Percentiles rank a stretch among this genome's conserved stretches.
phyloP scores from a whole-genome alignment of 139 green algal species.

The Asterochloris erici region DNA sequence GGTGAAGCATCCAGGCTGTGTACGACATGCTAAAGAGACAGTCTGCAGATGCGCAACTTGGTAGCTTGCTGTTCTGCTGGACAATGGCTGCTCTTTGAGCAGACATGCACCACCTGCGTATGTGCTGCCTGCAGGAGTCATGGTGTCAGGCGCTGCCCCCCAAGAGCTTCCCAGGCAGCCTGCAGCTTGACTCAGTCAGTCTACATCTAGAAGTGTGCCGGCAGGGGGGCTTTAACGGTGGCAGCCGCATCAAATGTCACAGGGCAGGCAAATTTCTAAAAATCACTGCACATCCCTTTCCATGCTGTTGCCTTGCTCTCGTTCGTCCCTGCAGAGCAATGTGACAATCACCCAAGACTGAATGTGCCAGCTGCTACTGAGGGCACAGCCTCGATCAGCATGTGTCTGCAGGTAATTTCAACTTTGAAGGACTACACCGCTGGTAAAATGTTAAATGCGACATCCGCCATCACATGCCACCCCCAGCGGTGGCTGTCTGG shows the following conservation, averaged over 20 bases:
- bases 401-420: conserved; percentile 58
- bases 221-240: conserved; percentile 33
- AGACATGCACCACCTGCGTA: background rate
- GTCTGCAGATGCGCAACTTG: too few relatives aligned
- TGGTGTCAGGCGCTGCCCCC: conserved; percentile 22
- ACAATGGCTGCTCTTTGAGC: too few relatives aligned
- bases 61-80: too few relatives aligned
- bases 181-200: conserved; percentile 58
- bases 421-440: conserved; percentile 71
- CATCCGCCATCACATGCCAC: conserved; percentile 82
- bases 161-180: conserved; percentile 64
- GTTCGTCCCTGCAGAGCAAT: too few relatives aligned
- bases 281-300: background rate
- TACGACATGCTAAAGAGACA: too few relatives aligned
- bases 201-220: conserved; percentile 57
- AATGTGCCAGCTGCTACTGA: too few relatives aligned
- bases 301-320: background rate
- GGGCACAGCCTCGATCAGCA: too few relatives aligned
- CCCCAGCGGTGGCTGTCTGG: conserved; percentile 74
- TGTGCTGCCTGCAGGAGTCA: background rate
- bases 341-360: too few relatives aligned
- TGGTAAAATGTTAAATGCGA: conserved; percentile 72
- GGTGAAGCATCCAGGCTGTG: too few relatives aligned
- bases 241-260: conserved; percentile 86
- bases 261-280: conserved; percentile 25